Evolutionary conservation across 441 rosid species (phyloP).

Genomic region (Euphorbia celastroides): DNA sequence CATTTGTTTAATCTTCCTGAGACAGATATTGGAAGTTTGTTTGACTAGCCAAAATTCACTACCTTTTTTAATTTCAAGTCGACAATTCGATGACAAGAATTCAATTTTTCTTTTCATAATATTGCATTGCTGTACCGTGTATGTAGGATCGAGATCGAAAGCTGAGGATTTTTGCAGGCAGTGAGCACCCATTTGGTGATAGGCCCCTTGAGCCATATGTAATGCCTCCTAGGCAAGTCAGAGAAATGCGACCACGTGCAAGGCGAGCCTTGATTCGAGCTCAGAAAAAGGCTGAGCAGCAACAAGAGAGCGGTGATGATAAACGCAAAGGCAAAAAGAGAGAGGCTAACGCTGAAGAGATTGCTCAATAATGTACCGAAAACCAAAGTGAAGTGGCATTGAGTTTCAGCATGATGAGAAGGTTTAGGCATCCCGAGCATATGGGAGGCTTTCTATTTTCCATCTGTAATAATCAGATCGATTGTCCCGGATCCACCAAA

Average conservation of each 20-base stretch:
- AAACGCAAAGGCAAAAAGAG: slow-evolving; percentile 50
- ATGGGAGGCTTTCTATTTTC: background rate
- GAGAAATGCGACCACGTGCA: slow-evolving; percentile 92
- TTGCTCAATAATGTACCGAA: slow-evolving; percentile 13
- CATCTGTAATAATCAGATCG: slow-evolving; percentile 1
- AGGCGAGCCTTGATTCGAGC: slow-evolving; percentile 93
- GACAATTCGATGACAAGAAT: background rate
- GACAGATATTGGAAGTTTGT: background rate
- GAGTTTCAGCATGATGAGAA: slow-evolving; percentile 17
- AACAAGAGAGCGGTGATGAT: slow-evolving; percentile 39
- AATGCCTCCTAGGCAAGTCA: slow-evolving; percentile 79
- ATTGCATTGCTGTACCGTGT: slow-evolving; percentile 14
- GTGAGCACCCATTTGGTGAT: slow-evolving; percentile 90
- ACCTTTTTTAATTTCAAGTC: background rate
- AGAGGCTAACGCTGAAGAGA: slow-evolving; percentile 30
- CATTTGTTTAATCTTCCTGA: background rate
- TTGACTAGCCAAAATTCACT: background rate
- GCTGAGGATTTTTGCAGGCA: slow-evolving; percentile 74
- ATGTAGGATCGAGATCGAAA: slow-evolving; percentile 88
- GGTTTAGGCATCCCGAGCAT: background rate
- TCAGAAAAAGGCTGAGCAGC: slow-evolving; percentile 78
- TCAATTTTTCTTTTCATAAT: background rate
- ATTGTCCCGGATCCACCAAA: slow-evolving; percentile 1
- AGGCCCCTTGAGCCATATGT: slow-evolving; percentile 63
- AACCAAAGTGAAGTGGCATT: background rate